These are phyloP conservation scores for Clarireedia monteithiana DNA, from an alignment of 2,329 filamentous ascomycete species.

Conservation along the genomic window DNA sequence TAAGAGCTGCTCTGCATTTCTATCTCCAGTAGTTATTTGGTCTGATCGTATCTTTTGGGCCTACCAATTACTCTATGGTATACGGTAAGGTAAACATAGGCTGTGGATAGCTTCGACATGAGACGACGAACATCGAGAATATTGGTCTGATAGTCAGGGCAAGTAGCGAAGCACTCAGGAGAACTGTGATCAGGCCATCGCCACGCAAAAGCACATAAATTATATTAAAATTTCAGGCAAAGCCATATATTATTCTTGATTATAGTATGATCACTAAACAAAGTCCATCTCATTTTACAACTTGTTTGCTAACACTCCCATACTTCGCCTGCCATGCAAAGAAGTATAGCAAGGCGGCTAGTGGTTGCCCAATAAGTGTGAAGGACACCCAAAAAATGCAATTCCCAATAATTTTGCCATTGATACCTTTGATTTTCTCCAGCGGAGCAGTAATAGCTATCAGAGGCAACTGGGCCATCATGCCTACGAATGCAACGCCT, in stretches of 20 bases:
- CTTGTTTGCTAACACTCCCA: constrained; percentile 58
- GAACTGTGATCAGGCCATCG: no score
- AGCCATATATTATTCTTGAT: neutral
- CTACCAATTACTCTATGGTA: no score
- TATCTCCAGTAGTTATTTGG: no score
- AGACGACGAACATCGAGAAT: no score
- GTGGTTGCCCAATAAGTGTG: constrained; percentile 87
- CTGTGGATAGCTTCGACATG: no score
- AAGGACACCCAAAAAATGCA: constrained; percentile 96
- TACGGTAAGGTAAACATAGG: no score
- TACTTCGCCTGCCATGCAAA: constrained; percentile 99
- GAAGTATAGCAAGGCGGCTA: constrained; percentile 89
- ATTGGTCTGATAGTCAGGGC: no score
- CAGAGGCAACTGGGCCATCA: constrained; percentile 87
- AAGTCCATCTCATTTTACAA: neutral
- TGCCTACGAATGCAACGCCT: constrained; percentile 89
- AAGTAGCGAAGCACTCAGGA: no score
- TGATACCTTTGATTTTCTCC: constrained; percentile 67
- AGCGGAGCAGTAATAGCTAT: constrained; percentile 74
- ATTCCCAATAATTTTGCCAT: constrained; percentile 78
- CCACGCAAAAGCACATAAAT: no score
- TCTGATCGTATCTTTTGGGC: no score
- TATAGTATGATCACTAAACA: neutral
- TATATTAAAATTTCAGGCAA: neutral
- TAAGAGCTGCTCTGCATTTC: no score